These are phyloP conservation scores for Puccinia hordei DNA, from an alignment of 1,284 basidiomycete genomes.

Conservation along the genomic window DNA sequence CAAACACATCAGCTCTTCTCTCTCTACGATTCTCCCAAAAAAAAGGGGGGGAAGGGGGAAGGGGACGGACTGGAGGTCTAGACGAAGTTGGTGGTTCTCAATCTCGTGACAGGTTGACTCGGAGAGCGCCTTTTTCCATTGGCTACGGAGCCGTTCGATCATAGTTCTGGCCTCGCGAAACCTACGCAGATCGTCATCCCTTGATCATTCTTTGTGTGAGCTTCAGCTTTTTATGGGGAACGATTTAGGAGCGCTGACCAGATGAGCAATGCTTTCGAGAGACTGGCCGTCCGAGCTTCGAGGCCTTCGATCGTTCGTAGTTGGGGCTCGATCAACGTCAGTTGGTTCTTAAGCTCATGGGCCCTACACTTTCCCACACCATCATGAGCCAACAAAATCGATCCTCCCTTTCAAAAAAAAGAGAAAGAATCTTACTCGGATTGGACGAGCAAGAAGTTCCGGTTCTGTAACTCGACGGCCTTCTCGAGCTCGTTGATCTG, in stretches of 20 bases:
- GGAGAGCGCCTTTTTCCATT: neutral
- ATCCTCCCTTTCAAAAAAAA: neutral
- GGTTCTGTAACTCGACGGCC: neutral
- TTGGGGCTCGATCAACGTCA: too few species aligned
- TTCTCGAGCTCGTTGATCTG: constrained; percentile 14
- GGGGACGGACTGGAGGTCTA: neutral
- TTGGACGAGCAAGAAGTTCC: neutral
- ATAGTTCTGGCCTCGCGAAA: constrained; percentile 12
- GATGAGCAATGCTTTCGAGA: constrained; percentile 23
- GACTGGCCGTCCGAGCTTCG: neutral
- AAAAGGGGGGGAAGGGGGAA: neutral
- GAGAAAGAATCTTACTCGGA: constrained; percentile 9
- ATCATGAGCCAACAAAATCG: too few species aligned
- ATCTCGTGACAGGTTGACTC: neutral
- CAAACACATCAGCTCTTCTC: too few species aligned
- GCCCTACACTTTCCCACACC: constrained; percentile 4
- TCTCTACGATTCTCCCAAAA: too few species aligned
- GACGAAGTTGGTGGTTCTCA: neutral
- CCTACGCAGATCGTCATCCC: constrained; percentile 44
- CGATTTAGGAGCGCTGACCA: neutral
- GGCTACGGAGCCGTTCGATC: neutral
- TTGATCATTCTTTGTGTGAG: neutral
- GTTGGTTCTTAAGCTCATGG: constrained; percentile 7
- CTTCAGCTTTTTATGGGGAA: too few species aligned
- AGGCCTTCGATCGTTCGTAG: neutral